phyloP scores from a whole-genome alignment of 768 basidiomycete species.

The Lyophyllum semitale region DNA sequence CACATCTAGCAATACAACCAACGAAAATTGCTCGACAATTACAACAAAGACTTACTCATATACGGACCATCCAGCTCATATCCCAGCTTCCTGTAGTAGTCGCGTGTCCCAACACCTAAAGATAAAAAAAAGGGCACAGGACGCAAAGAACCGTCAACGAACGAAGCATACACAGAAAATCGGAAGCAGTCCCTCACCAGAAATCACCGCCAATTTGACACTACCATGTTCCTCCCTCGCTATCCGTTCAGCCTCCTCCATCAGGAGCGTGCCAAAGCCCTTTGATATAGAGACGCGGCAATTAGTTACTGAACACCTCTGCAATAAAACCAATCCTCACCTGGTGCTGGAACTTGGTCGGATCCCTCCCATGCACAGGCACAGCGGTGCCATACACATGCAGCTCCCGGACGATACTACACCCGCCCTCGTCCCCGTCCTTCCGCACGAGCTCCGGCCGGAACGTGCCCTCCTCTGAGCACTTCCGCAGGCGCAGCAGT shows the following conservation, averaged over 20 bases:
- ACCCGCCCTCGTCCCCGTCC: constrained; percentile 73
- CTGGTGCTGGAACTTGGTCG: constrained; percentile 98
- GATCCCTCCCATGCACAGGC: constrained; percentile 95
- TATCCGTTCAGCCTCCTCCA: constrained; percentile 99
- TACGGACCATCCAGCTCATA: constrained; percentile 97
- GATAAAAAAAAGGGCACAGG: neutral
- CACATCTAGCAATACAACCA: neutral
- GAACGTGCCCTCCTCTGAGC: constrained; percentile 97
- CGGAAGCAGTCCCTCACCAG: constrained; percentile 54
- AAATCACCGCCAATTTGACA: constrained; percentile 95
- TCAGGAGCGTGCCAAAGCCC: constrained; percentile 95
- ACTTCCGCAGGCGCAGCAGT: constrained; percentile 87
- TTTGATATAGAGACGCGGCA: no score
- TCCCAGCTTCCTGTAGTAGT: constrained; percentile 93
- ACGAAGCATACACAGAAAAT: neutral
- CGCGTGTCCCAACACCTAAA: constrained; percentile 90
- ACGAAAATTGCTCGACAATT: constrained; percentile 11
- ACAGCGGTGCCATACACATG: constrained; percentile 99
- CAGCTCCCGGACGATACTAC: constrained; percentile 92
- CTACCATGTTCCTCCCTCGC: constrained; percentile 97
- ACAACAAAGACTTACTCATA: constrained; percentile 85
- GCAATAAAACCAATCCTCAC: constrained; percentile 40
- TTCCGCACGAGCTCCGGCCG: constrained; percentile 82
- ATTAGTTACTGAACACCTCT: no score
- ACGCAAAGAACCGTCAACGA: neutral